These are phyloP conservation scores for Alternaria viburni DNA, from an alignment of 2,329 filamentous ascomycete species.

Conservation along the genomic window DNA sequence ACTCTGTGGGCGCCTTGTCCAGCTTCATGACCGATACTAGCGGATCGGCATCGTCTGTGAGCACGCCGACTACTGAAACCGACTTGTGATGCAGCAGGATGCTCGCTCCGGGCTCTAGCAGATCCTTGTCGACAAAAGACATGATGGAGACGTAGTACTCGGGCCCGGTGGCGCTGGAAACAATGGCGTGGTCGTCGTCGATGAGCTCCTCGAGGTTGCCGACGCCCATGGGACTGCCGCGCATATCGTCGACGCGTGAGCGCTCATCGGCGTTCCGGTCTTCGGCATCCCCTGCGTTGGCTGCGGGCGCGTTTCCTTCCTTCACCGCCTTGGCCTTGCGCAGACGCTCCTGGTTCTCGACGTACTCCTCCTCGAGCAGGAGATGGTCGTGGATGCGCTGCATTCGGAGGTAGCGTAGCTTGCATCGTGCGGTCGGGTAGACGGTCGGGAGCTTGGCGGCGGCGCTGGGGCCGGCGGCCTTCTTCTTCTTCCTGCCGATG, in stretches of 20 bases:
- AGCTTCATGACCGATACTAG: slow-evolving; percentile 99
- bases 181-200: slow-evolving; percentile 98
- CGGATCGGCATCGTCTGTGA: slow-evolving; percentile 95
- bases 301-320: slow-evolving; percentile 60
- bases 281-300: slow-evolving; percentile 68
- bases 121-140: slow-evolving; percentile 99
- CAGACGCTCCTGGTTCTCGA: slow-evolving; percentile 96
- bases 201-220: slow-evolving; percentile 98
- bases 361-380: slow-evolving; percentile 95
- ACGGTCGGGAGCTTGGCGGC: slow-evolving; percentile 93
- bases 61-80: slow-evolving; percentile 94
- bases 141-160: slow-evolving; percentile 99
- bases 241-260: slow-evolving; percentile 95
- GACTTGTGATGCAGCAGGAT: slow-evolving; percentile 97
- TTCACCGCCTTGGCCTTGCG: slow-evolving; percentile 80
- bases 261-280: slow-evolving; percentile 95
- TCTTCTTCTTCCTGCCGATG: slow-evolving; percentile 98
- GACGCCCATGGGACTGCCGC: slow-evolving; percentile 97
- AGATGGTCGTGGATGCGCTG: slow-evolving; percentile 98
- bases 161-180: slow-evolving; percentile 94
- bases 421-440: slow-evolving; percentile 95
- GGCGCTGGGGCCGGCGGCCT: slow-evolving; percentile 88
- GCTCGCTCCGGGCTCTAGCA: slow-evolving; percentile 93
- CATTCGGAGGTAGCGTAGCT: slow-evolving; percentile 95
- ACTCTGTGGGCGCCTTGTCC: slow-evolving; percentile 97